Evolutionary conservation across 306 rosid genomes (phyloP).

Genomic region (Cucumis melo): DNA sequence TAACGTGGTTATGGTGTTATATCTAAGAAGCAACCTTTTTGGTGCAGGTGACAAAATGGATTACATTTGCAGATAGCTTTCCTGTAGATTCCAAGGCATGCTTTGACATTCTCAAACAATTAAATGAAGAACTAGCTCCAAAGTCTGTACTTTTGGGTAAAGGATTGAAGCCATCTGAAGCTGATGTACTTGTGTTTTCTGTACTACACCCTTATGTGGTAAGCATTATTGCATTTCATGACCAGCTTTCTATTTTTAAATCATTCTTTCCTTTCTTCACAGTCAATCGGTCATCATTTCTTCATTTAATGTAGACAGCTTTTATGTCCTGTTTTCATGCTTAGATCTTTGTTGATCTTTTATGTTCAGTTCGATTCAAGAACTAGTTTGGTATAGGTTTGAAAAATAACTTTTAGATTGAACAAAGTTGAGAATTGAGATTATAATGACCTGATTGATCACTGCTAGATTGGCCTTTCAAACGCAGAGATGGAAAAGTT

Average conservation of each 20-base stretch:
- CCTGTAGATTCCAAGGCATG: slow-evolving; percentile 31
- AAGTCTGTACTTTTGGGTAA: slow-evolving; percentile 61
- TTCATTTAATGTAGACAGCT: too few species aligned
- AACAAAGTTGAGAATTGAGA: neutral
- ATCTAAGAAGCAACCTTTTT: neutral
- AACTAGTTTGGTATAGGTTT: neutral
- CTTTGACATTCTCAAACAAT: slow-evolving; percentile 44
- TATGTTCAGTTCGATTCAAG: neutral
- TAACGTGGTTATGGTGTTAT: neutral
- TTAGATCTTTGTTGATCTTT: neutral
- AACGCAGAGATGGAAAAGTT: slow-evolving; percentile 39
- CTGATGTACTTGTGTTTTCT: slow-evolving; percentile 65
- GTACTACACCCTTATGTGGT: slow-evolving; percentile 68
- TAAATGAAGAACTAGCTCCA: slow-evolving; percentile 45
- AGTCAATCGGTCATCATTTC: neutral
- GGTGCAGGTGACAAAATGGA: slow-evolving; percentile 59
- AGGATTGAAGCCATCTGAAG: slow-evolving; percentile 63
- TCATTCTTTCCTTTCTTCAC: neutral
- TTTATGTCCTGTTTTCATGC: too few species aligned
- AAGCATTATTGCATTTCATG: slow-evolving; percentile 8
- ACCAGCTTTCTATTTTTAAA: neutral
- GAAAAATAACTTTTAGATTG: neutral
- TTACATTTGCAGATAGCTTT: slow-evolving; percentile 50
- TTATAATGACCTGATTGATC: slow-evolving; percentile 25
- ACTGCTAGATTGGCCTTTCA: slow-evolving; percentile 54